These are phyloP conservation scores for Setomelanomma holmii DNA, from an alignment of 2,329 filamentous ascomycete genomes.

Conservation along the genomic window DNA sequence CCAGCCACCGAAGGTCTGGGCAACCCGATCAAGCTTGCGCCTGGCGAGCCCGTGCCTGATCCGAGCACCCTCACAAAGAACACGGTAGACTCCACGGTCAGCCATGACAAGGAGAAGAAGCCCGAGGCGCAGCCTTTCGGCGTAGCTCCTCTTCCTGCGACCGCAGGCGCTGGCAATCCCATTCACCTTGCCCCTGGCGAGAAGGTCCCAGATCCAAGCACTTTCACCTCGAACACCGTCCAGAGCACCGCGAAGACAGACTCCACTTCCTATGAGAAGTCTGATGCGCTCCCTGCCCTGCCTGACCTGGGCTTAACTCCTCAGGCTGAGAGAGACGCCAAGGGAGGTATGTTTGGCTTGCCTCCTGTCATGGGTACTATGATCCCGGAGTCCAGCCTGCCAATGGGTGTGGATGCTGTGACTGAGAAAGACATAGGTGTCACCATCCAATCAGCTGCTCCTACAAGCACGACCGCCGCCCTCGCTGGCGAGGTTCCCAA, in stretches of 20 bases:
- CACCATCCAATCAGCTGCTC: constrained; percentile 52
- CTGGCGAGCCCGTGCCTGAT: constrained; percentile 82
- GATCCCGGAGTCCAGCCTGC: constrained; percentile 84
- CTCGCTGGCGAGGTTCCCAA: constrained; percentile 56
- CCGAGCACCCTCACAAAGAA: constrained; percentile 68
- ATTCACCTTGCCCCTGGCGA: constrained; percentile 81
- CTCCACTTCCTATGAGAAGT: constrained; percentile 85
- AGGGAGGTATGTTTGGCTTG: constrained; percentile 55
- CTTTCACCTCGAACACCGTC: constrained; percentile 73
- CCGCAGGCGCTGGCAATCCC: constrained; percentile 73
- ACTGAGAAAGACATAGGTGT: constrained; percentile 48
- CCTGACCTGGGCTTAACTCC: constrained; percentile 55
- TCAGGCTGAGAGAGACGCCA: constrained; percentile 51
- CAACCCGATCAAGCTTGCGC: constrained; percentile 80
- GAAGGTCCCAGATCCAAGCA: constrained; percentile 73
- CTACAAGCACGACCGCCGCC: constrained; percentile 54
- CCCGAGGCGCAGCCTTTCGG: constrained; percentile 54
- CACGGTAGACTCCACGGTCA: constrained; percentile 69
- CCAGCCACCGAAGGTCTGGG: constrained; percentile 65
- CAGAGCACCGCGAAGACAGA: constrained; percentile 66
- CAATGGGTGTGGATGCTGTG: constrained; percentile 63
- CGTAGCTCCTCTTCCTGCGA: constrained; percentile 67
- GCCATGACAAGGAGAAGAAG: constrained; percentile 40
- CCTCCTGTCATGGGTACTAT: constrained; percentile 64
- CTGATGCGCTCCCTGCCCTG: constrained; percentile 62